Evolutionary conservation across 305 asterid species (phyloP), one percentile per base, ranked within the genome.

Genomic region (Lippia alba): DNA sequence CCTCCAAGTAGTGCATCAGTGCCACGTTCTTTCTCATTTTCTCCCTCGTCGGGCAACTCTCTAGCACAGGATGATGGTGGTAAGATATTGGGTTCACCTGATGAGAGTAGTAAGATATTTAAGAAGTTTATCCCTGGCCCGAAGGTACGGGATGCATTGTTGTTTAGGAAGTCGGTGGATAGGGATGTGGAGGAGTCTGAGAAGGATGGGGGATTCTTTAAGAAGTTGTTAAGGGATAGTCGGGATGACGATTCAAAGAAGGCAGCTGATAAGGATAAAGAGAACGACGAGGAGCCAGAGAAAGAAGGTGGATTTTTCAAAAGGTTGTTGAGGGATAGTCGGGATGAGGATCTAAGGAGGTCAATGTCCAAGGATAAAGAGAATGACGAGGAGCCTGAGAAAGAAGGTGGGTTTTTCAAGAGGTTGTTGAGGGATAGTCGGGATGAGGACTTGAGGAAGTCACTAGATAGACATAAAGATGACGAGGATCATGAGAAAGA

Each of bases 231-330:
- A 69, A 80, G 82, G 83, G 94, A 85, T 76, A 78, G 75, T 63
- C 78, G 77, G 65, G 91, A 82, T 61, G 97, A 87, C 36, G 91
- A 85, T 56, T 69, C 61, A 40, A 80, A 79, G 76, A 89, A 82
- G 82, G 74, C 86, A 0, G 66, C 56, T 64, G 91, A 82, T 39
- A 92, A 78, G 81, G 86, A 80, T 75, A 91, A 82, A 65, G 91
- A 82, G 78, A 72, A 68, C 5, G 85, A 60, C 3, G 87, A 80
- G 70, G 90, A 87, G 65, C 71, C 82, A 8, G 96, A 90, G 76
- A 90, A 75, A 76, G 97, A 88, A 70, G 86, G 88, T 76, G 89
- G 97, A 6, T 90, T 92, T 80, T 88, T 91, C 66, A 88, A 81
- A 84, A 88, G 94, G 78, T 72, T 87, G 71, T 57, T 89, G 79